Evolutionary conservation across 1,139 yeast genomes (phyloP), one percentile per base, ranked within the genome.

Genomic region (Saccharomycopsis crataegensis): DNA sequence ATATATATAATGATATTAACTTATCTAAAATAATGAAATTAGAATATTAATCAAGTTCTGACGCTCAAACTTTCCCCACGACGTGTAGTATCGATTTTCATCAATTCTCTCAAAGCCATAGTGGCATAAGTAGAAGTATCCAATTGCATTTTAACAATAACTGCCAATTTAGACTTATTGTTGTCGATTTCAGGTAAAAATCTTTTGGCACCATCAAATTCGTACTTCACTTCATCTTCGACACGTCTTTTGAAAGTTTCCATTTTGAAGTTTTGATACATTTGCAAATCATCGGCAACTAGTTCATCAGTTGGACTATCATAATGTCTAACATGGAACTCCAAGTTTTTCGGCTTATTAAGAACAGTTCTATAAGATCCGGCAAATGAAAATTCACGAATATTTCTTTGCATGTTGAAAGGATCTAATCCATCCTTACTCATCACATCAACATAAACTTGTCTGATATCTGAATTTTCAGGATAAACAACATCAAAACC

Each of bases 121-220:
- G 99, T 94, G 1, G 99, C 99, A 68, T 94, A 94, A 6, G 95
- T 84, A 48, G 97, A 86, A 7, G 87, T 83, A 1, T 90, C 94
- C 56, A 94, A 74, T 65, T 83, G 86, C 76, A 94, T 76, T 61
- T 78, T 82, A 58, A 94, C 69, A 9, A 91, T 76, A 9, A 91
- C 82, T 0, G 96, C 97, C 1, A 76, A 72, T 58, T 79, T 82
- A 4, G 69, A 68, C 33, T 82, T 86, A 11, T 64, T 68, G 6
- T 64, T 67, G 37, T 71, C 73, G 38, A 69, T 63, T 65, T 71
- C 65, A 63, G 73, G 62, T 60, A 66, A 48, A 64, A 65, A 60
- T 64, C 72, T 62, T 57, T 66, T 48, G 11, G 38, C 32, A 11
- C 48, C 54, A 47, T 65, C 64, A n/a, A 51, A 51, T 17, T 46